Conservation (phyloP, 495 filamentous ascomycete genomes). For the Hapsidospora chrysogenum region DNA sequence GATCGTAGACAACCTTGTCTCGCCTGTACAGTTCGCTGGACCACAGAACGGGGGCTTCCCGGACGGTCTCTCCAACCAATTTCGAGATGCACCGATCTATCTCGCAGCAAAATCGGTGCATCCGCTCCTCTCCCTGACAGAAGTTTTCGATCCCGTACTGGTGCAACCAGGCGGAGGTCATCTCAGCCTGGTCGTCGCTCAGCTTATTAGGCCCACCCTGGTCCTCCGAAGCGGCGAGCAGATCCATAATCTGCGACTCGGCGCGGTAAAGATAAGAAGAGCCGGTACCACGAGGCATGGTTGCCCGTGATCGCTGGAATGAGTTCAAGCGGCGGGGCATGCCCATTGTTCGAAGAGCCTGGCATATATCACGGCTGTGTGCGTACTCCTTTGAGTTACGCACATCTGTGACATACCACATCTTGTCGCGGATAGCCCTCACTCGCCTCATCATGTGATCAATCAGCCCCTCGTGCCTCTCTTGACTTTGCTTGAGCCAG, state of each 20-base stretch:
- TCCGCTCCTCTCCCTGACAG: slow-evolving; percentile 87
- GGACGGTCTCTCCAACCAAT: slow-evolving; percentile 69
- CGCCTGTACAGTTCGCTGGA: slow-evolving; percentile 75
- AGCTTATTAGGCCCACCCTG: slow-evolving; percentile 89
- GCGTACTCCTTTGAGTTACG: slow-evolving; percentile 82
- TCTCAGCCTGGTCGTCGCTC: slow-evolving; percentile 85
- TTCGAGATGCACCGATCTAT: slow-evolving; percentile 75
- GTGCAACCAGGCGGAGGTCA: slow-evolving; percentile 70
- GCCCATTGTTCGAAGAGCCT: slow-evolving; percentile 89
- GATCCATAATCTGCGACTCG: slow-evolving; percentile 73
- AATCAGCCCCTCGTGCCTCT: slow-evolving; percentile 46
- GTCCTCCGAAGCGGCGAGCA: slow-evolving; percentile 66
- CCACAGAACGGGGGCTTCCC: slow-evolving; percentile 82
- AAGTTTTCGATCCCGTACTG: slow-evolving; percentile 79
- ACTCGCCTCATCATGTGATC: slow-evolving; percentile 51
- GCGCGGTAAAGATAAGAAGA: slow-evolving; percentile 64
- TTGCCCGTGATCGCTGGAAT: slow-evolving; percentile 36
- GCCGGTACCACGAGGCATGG: slow-evolving; percentile 37
- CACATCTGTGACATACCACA: slow-evolving; percentile 98
- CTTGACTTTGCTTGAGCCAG: slow-evolving; percentile 58
- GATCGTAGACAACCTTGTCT: slow-evolving; percentile 63
- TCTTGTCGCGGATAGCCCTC: slow-evolving; percentile 70
- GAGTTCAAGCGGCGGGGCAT: slow-evolving; percentile 32
- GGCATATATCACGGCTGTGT: slow-evolving; percentile 70
- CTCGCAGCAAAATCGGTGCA: slow-evolving; percentile 87